A percentile compares a stretch with the other conserved stretches of the same genome.
These are phyloP conservation scores for Neolentinus lepideus DNA, from an alignment of 1,284 basidiomycete species.

Conservation along the genomic window DNA sequence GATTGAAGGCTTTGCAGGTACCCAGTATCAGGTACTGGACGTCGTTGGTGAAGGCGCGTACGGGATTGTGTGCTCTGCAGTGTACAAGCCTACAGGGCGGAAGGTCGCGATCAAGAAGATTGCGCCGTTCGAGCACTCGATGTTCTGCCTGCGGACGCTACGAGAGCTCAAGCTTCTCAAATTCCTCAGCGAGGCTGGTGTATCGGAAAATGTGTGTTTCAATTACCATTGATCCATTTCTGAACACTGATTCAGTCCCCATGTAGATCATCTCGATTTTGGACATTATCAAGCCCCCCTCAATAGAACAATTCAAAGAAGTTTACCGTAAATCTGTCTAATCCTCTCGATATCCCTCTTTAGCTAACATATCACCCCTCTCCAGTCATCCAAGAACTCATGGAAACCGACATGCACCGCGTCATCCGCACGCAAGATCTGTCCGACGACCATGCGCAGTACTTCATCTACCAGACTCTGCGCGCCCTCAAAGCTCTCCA, in stretches of 20 bases:
- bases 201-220: conserved; percentile 81
- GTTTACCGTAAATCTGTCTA: conserved; percentile 61
- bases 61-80: conserved; percentile 84
- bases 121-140: conserved; percentile 87
- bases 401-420: conserved; percentile 71
- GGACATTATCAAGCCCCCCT: conserved; percentile 89
- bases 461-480: conserved; percentile 84
- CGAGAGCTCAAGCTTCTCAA: conserved; percentile 87
- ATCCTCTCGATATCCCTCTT: background rate
- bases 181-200: conserved; percentile 85
- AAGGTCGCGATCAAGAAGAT: conserved; percentile 92
- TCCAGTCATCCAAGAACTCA: conserved; percentile 67
- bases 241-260: conserved; percentile 8
- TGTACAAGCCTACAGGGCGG: conserved; percentile 73
- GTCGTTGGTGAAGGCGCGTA: conserved; percentile 88
- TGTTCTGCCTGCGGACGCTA: conserved; percentile 84
- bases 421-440: conserved; percentile 77
- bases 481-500: conserved; percentile 93
- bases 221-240: background rate
- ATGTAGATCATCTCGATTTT: conserved; percentile 88
- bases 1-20: conserved; percentile 33
- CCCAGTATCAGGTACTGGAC: conserved; percentile 83
- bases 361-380: background rate
- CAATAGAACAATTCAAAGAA: conserved; percentile 90
- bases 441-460: conserved; percentile 73